Evolutionary conservation across 2,329 filamentous ascomycete species (phyloP).

Genomic region (Colletotrichum cereale): DNA sequence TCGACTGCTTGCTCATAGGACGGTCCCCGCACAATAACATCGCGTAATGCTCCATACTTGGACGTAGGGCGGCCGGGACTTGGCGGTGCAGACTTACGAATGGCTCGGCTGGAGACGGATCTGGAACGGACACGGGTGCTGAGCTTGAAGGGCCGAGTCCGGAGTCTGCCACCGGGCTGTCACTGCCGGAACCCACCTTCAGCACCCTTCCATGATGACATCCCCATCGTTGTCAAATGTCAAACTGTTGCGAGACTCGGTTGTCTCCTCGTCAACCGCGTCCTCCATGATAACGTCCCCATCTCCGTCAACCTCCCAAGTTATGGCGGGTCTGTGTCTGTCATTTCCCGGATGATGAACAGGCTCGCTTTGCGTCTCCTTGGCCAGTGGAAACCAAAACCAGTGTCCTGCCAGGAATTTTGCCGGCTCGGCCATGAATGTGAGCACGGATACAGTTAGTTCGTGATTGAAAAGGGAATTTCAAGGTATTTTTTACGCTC

Average conservation of each 20-base stretch:
- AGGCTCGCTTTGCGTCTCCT: too few species aligned
- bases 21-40: too few species aligned
- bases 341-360: not conserved
- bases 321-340: not conserved
- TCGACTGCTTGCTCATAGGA: not conserved
- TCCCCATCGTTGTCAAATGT: not conserved
- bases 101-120: not conserved
- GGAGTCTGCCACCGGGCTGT: not conserved
- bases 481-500: not conserved
- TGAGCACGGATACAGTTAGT: not conserved
- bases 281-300: not conserved
- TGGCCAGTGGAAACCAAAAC: conserved; percentile 2
- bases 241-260: not conserved
- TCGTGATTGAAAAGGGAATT: not conserved
- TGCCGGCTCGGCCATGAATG: not conserved
- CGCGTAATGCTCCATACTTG: not conserved
- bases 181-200: not conserved
- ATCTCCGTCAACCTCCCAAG: not conserved
- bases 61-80: not conserved
- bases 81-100: not conserved
- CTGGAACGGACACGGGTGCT: not conserved
- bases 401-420: not conserved
- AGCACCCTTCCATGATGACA: not conserved
- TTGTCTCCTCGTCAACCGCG: not conserved
- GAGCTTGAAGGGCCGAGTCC: not conserved